Evolutionary conservation across 1,284 basidiomycete species (phyloP), one percentile per base, ranked within the genome.

Genomic region (Porodaedalea pini): DNA sequence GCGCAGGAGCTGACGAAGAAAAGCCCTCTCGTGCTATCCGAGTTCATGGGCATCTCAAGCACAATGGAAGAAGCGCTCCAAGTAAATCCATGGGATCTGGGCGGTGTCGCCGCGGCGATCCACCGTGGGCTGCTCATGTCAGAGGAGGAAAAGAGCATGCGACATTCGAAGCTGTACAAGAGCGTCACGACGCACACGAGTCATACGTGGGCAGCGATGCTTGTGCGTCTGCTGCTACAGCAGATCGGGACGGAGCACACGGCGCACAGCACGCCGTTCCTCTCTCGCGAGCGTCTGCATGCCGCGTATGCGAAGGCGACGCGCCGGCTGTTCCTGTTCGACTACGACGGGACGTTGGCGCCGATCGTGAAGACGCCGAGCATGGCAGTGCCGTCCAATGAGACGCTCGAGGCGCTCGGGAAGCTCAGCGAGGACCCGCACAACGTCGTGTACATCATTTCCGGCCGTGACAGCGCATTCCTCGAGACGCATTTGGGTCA

Each of bases 371-470:
- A 94, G 75, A 85, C 86, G 11, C 96, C 97, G 0, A 86, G 87
- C 45, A 88, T 89, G 75, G 96, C 97, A 1, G 75, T 90, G 6
- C 96, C 96, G 0, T 89, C 92, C 0, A 72, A 80, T 13, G 78
- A 82, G 23, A 87, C 96, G 15, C 81, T 96, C 25, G 76, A 81
- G 44, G 90, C 91, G 1, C 84, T 99, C 58, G 73, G 82, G 48
- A 74, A 77, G 56, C 81, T 99, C 32, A 77, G 86, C 1, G 75
- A 78, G 10, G 95, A 99, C 71, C 88, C 91, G 45, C 79, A 78
- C 65, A 99, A 99, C 71, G 67, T 98, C 40, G 92, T 98, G 57
- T 99, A 94, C 77, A 93, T 99, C 71, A 98, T 99, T 70, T 97
- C 94, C 0, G 96, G 96, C 3, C 89, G 97, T n/a, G 96, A 99